Base-by-base conservation (phyloP, 805 yeast genomes). In the Zygotorulaspora florentina region DNA sequence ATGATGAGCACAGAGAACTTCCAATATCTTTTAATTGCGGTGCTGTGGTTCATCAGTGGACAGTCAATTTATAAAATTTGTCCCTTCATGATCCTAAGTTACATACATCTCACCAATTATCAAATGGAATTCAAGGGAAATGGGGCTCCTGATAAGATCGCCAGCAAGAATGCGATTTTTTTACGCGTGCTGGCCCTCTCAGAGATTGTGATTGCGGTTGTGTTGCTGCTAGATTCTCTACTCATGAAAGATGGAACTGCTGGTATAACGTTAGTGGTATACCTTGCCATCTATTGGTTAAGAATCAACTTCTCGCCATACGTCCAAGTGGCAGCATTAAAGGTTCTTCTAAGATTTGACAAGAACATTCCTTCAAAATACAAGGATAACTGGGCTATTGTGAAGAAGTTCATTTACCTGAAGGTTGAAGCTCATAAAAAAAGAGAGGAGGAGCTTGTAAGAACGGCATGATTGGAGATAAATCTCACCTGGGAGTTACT, bases 1-100 rank as follows among this genome's bases (percentile, higher is more conserved):
- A 68, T 89, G 60, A 59, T 87, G 44, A 81, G 89, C 8, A 78
- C 87, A 18, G 87, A 80, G 54, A 85, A 86, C 61, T 85, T 85
- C 71, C 96, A 87, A 65, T 79, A 77, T 58, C 67, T 81, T 44
- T 50, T 77, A 2, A 64, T 85, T 45, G 76, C 81, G 0, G 23
- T 61, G 2, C 66, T 79, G 15, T 85, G 91, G 91, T 63, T 83
- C 45, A 77, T 83, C 33, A 79, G 85, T 66, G 77, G 85, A 67
- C 72, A 75, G 49, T 81, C 89, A 1, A 65, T 78, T 4, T 83
- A 81, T 68, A 85, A 84, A 59, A 54, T 85, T 36, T 48, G 80
- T 12, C 91, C 93, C 18, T 81, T 70, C 59, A 66, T 72, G 53
- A 54, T 80, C 37, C 69, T 83, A 40, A 73, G 90, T 15, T 50